phyloP scores from a whole-genome alignment of 1,284 basidiomycete genomes.

The Amylostereum areolatum region DNA sequence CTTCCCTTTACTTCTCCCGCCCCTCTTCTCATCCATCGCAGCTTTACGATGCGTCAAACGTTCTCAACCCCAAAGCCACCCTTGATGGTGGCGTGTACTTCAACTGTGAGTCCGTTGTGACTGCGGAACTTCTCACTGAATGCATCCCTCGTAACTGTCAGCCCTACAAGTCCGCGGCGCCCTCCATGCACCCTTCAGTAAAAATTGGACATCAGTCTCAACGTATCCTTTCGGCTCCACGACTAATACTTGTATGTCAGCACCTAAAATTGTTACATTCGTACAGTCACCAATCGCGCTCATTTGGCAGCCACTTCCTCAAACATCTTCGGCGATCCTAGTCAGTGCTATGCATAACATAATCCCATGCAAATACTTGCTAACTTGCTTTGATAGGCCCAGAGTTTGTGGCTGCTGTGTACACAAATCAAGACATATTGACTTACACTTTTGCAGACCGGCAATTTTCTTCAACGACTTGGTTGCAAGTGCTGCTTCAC shows the following conservation, averaged over 20 bases:
- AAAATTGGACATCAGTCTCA: slow-evolving; percentile 46
- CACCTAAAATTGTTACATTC: slow-evolving; percentile 3
- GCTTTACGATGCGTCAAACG: slow-evolving; percentile 29
- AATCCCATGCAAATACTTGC: not conserved
- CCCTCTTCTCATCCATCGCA: slow-evolving; percentile 4
- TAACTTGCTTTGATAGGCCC: not conserved
- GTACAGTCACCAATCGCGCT: not conserved
- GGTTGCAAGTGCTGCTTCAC: slow-evolving; percentile 51
- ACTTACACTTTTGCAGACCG: slow-evolving; percentile 31
- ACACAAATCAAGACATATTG: slow-evolving; percentile 4
- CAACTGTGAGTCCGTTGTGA: slow-evolving; percentile 39
- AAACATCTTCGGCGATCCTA: slow-evolving; percentile 9
- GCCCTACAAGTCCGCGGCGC: slow-evolving; percentile 34
- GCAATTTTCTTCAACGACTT: slow-evolving; percentile 60
- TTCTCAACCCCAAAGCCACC: slow-evolving; percentile 25
- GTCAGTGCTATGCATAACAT: slow-evolving; percentile 1
- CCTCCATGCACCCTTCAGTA: slow-evolving; percentile 63
- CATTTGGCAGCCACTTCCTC: slow-evolving; percentile 4
- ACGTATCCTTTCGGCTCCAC: slow-evolving; percentile 41
- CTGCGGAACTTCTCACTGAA: not conserved
- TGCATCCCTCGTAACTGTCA: not conserved
- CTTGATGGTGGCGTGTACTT: slow-evolving; percentile 38
- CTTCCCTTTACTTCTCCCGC: not conserved
- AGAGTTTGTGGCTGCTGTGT: slow-evolving; percentile 3
- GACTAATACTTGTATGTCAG: slow-evolving; percentile 24